Base-by-base conservation (phyloP, 179 eudicot genomes). In the Camellia oleifera region DNA sequence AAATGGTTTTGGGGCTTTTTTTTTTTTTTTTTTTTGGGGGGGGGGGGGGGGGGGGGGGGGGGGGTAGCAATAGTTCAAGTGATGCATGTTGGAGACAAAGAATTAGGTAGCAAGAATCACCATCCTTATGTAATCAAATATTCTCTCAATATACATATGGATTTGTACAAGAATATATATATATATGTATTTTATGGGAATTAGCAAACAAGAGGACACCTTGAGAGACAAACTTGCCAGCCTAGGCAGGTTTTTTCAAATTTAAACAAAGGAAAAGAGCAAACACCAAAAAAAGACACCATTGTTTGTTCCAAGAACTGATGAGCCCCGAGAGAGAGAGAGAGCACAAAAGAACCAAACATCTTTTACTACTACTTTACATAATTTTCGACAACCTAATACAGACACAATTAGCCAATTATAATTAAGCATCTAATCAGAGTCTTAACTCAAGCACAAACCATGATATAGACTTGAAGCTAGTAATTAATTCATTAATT, bases 281-380 rank as follows among this genome's bases (percentile, higher is more conserved):
- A 40, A 7, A 58, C 4, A 23, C 8, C 70, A 42, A 74, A 65
- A 73, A 69, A 7, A 44, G 71, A 73, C 77, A 65, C 23, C 40
- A 15, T 54, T 42, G 81, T 66, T 73, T 72, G 20, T 56, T 78
- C 73, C 81, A 78, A 72, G 74, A 70, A 72, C 72, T 44, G 18
- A 14, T 62, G 45, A 74, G 62, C 82, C 40, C 40, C 40, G 40
- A 32, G 40, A 32, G 40, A 32, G 32, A 80, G 42, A 42, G 69
- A 65, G 76, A 65, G 26, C 78, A 45, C 56, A 69, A 57, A 26
- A 72, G 62, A 63, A 77, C 53, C 84, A 77, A 77, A 66, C 48
- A 46, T 26, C 75, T 13, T 53, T 82, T 81, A 32, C 40, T 69
- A 15, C 54, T 15, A 77, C 80, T 70, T 70, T 61, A 69, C 80